Base-by-base conservation (phyloP, 2,329 filamentous ascomycete species). In the Penicillium thymicola region DNA sequence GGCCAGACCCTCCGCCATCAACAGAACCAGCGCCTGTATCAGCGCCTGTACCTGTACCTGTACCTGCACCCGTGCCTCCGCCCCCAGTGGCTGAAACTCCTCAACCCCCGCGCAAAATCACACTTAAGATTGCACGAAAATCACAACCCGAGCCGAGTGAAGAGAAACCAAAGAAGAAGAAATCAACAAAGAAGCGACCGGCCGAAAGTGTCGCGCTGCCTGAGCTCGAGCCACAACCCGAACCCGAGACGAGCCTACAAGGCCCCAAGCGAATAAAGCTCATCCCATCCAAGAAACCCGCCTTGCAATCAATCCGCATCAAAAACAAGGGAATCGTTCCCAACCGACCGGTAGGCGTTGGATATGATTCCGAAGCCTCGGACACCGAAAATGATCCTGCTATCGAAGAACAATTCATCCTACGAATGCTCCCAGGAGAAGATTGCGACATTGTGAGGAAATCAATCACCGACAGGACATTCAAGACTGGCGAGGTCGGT, bases 331-430 rank as follows among this genome's bases (percentile, higher is more conserved):
- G 87, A n/a, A 83, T 85, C 60, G 81, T 84, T 1, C 88, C 89
- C 7, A 79, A 83, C 32, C 84, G 90, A 61, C 86, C 86, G 5
- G 83, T 85, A 1, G 94, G 94, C 50, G 91, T 96, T 54, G 94
- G 93, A 8, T 99, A 97, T 75, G 94, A 99, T 72, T 97, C 92
- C 3, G 94, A 97, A 74, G 91, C 92, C 13, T 94, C 92, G 54
- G 94, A 97, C 69, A 85, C 88, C 14, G 94, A 99, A 73, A 75
- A 79, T 10, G 94, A 99, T 68, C 94, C 94, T 0, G 83, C 89
- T 1, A 90, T 96, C 59, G 93, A 97, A 73, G 89, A 93, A 68
- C 88, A 95, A 62, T 90, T 97, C 63, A 82, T 99, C 9, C 75
- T 99, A 59, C 89, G 94, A 58, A 96, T 97, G 89, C 74, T 86